phyloP scores from a whole-genome alignment of 106 monocot genomes.

The Amphibolis antarctica region DNA sequence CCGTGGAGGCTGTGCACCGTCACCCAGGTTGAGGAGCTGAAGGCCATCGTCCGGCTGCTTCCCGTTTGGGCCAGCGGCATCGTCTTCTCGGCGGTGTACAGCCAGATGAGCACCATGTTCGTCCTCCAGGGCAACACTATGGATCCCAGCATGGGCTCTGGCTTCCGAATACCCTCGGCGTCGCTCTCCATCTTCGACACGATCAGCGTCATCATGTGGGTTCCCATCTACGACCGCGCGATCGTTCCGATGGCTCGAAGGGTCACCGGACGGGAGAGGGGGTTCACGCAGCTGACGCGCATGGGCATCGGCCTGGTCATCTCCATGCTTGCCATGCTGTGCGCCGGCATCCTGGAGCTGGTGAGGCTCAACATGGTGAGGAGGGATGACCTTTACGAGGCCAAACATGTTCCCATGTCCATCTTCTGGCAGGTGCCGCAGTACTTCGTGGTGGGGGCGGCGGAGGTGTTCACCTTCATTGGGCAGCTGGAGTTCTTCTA shows the following conservation, averaged over 20 bases:
- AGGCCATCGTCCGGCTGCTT: constrained; percentile 40
- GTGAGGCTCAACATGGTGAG: constrained; percentile 36
- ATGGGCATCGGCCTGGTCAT: constrained; percentile 79
- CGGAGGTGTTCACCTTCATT: constrained; percentile 54
- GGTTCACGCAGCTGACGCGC: constrained; percentile 64
- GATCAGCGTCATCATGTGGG: constrained; percentile 66
- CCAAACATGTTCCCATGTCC: constrained; percentile 34
- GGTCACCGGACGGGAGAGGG: constrained; percentile 43
- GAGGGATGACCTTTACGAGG: constrained; percentile 35
- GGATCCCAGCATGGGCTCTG: constrained; percentile 51
- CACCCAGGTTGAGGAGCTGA: constrained; percentile 74
- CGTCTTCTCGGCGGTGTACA: constrained; percentile 58
- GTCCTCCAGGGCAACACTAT: constrained; percentile 66
- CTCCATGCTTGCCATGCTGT: constrained; percentile 62
- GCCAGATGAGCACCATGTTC: constrained; percentile 84
- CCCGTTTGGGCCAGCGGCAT: constrained; percentile 77
- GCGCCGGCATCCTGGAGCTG: constrained; percentile 49
- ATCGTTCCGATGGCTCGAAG: constrained; percentile 48
- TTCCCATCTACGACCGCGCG: constrained; percentile 57
- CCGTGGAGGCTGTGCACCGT: constrained; percentile 66
- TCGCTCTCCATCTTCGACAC: constrained; percentile 76
- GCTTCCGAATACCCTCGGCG: constrained; percentile 60
- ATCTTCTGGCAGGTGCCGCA: constrained; percentile 68
- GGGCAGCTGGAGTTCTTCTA: constrained; percentile 70
- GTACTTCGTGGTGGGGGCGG: constrained; percentile 53